Base-by-base conservation (phyloP, 2,329 filamentous ascomycete species). In the Penicillium corylophilum region DNA sequence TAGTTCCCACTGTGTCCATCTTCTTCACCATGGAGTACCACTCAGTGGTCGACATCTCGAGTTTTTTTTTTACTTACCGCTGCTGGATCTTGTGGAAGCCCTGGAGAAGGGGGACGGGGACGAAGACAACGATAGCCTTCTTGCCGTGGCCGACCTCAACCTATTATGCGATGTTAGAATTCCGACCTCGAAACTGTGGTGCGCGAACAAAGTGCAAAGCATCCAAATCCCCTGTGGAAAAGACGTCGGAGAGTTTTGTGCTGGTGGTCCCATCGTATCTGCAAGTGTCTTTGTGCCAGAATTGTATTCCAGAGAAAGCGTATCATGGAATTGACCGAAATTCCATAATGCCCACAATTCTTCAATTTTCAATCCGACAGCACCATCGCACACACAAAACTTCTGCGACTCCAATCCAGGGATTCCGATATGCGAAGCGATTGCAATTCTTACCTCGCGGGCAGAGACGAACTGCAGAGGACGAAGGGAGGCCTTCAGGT, bases 101-200 rank as follows among this genome's bases (percentile, higher is more conserved):
- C 79, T 87, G 83, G 78, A 99, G 90, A 80, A 95, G 90, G 81
- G 94, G 94, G 79, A 99, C 94, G 78, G 94, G 94, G 85, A 99
- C 94, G 89, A 99, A 99, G 89, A 99, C 95, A 85, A 96, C 93
- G 84, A 99, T 94, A 77, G 94, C 94, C 89, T 97, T 99, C 87
- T 96, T 96, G 87, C 94, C 94, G 85, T 97, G 92, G 84, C 94
- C 94, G 82, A 97, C 93, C 85, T 99, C 94, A 85, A 99, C 94
- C 94, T 99, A 74, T 71, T 74, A 75, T 74, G 77, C 72, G 45
- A 48, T 48, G 65, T 71, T 61, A 71, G 68, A 60, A 44, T 18
- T 40, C 45, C 16, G 22, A 44, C 55, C 53, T 46, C 48, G 31
- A 56, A 47, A 48, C 47, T 47, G 44, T 52, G 29, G 59, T 46